phyloP scores from a whole-genome alignment of 2,329 filamentous ascomycete genomes.

The Pezicula rhizophila region DNA sequence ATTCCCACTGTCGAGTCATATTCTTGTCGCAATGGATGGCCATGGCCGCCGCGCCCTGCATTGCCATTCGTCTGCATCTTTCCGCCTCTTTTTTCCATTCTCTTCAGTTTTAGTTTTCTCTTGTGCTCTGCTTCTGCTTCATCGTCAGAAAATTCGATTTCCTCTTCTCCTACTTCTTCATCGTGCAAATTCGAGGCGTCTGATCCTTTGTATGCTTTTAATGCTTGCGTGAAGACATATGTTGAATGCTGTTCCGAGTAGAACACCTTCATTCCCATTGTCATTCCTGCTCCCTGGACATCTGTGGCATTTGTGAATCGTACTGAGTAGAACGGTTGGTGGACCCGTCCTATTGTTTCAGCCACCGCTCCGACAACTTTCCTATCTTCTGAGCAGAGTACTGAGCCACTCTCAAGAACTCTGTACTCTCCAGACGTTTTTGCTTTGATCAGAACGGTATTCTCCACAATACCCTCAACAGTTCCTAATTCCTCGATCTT shows the following conservation, averaged over 20 bases:
- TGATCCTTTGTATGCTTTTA: conserved; percentile 76
- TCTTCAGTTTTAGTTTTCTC: conserved; percentile 61
- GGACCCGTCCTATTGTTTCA: conserved; percentile 80
- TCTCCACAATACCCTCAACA: conserved; percentile 73
- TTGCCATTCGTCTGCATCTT: conserved; percentile 40
- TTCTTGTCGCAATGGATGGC: conserved; percentile 27
- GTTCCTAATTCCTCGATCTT: conserved; percentile 69
- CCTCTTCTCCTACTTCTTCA: conserved; percentile 79
- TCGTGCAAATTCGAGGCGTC: conserved; percentile 95
- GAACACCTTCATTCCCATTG: conserved; percentile 65
- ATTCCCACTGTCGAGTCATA: conserved; percentile 38
- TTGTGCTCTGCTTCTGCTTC: conserved; percentile 87
- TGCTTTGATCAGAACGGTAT: conserved; percentile 71
- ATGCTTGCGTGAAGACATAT: conserved; percentile 79
- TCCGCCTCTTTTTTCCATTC: conserved; percentile 47
- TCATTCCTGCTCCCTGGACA: conserved; percentile 60
- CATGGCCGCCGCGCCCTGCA: conserved; percentile 29
- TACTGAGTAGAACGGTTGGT: conserved; percentile 80
- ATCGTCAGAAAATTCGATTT: conserved; percentile 94
- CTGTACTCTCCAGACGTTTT: conserved; percentile 74
- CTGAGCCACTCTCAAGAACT: conserved; percentile 77
- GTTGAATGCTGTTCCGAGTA: conserved; percentile 75
- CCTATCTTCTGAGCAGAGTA: conserved; percentile 72
- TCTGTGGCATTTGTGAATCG: conserved; percentile 66
- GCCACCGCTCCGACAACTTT: conserved; percentile 74